These are phyloP conservation scores for Rhododendron ferrugineum DNA, from an alignment of 148 eudicot species.

Conservation along the genomic window DNA sequence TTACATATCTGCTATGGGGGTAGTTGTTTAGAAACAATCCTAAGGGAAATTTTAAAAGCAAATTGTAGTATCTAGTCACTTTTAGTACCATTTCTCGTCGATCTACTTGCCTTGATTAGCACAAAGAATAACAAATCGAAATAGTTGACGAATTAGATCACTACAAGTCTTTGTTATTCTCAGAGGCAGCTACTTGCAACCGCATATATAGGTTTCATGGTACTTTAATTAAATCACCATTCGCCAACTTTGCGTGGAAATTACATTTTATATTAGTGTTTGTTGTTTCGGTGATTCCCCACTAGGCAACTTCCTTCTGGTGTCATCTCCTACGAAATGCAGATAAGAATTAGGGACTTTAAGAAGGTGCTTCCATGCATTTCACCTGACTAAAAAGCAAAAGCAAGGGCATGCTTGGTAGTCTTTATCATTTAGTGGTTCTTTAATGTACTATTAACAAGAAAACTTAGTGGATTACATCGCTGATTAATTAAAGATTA, in stretches of 20 bases:
- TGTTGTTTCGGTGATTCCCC: constrained; percentile 8
- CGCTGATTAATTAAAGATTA: not conserved
- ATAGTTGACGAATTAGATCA: not conserved
- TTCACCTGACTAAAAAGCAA: constrained; percentile 1
- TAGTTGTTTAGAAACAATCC: not conserved
- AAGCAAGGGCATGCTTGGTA: not conserved
- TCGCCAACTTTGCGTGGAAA: not conserved
- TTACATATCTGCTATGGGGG: not conserved
- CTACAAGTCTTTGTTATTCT: not conserved
- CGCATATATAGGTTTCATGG: not conserved
- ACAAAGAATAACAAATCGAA: not conserved
- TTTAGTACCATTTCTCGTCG: not conserved
- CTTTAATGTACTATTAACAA: not conserved
- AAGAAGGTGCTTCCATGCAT: not conserved
- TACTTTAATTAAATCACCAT: not conserved
- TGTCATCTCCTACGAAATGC: not conserved
- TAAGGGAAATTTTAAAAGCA: not conserved
- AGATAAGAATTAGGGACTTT: not conserved
- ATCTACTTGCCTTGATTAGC: not conserved
- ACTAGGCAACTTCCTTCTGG: not conserved
- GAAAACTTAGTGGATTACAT: not conserved
- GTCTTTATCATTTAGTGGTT: not conserved
- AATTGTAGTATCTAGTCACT: not conserved
- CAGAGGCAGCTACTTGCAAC: constrained; percentile 12
- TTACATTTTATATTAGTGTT: not conserved